These are phyloP conservation scores for Penicillium mononematosum DNA, from an alignment of 495 filamentous ascomycete genomes.

Conservation along the genomic window DNA sequence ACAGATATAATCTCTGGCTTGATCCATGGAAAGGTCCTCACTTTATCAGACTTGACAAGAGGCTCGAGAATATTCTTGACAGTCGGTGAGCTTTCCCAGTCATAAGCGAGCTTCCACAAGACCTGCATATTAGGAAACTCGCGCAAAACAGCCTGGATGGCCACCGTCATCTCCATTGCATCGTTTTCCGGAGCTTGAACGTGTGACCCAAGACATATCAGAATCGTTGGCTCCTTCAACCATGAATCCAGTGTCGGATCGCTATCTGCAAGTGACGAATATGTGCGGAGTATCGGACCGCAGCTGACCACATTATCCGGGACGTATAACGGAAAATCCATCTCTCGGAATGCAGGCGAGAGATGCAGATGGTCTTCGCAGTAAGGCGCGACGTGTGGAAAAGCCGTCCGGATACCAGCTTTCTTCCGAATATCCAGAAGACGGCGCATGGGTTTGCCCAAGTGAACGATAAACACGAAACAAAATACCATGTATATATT, in stretches of 20 bases:
- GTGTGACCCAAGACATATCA: slow-evolving; percentile 51
- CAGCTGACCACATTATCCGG: slow-evolving; percentile 48
- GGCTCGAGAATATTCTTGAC: slow-evolving; percentile 19
- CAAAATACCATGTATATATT: slow-evolving; percentile 37
- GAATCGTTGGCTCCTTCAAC: slow-evolving; percentile 47
- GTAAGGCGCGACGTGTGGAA: slow-evolving; percentile 37
- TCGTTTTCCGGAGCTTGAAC: slow-evolving; percentile 38
- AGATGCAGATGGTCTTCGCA: slow-evolving; percentile 37
- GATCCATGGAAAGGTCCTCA: slow-evolving; percentile 42
- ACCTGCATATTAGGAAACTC: slow-evolving; percentile 38
- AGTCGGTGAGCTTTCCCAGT: slow-evolving; percentile 18
- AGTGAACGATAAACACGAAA: slow-evolving; percentile 8
- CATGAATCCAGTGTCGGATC: slow-evolving; percentile 46
- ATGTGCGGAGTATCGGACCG: slow-evolving; percentile 44
- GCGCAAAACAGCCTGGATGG: slow-evolving; percentile 32
- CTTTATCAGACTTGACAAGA: slow-evolving; percentile 23
- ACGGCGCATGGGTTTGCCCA: slow-evolving; percentile 26
- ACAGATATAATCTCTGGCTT: slow-evolving; percentile 47
- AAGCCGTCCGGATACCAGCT: slow-evolving; percentile 25
- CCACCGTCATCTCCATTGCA: slow-evolving; percentile 36
- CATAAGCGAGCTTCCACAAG: slow-evolving; percentile 49
- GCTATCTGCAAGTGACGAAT: slow-evolving; percentile 32
- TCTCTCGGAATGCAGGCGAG: slow-evolving; percentile 39
- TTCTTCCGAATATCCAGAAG: slow-evolving; percentile 23
- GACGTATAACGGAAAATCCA: slow-evolving; percentile 44